These are phyloP conservation scores for Colletotrichum filicis DNA, from an alignment of 2,329 filamentous ascomycete species.

Conservation along the genomic window DNA sequence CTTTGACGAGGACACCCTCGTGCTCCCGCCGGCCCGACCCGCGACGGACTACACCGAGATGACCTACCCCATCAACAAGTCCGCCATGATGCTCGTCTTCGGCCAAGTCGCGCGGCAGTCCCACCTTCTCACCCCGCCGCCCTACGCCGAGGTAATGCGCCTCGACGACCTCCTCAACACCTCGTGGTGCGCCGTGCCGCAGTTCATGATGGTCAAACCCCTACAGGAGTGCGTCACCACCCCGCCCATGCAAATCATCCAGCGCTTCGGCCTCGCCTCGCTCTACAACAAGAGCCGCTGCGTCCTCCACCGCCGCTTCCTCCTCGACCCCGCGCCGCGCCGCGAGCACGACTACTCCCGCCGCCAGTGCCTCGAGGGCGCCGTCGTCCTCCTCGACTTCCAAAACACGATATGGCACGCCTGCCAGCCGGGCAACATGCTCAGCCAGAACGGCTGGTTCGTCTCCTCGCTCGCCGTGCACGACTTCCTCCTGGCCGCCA, in stretches of 20 bases:
- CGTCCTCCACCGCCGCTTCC: slow-evolving; percentile 65
- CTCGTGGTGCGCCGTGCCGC: slow-evolving; percentile 57
- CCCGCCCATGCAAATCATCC: slow-evolving; percentile 57
- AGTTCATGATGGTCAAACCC: slow-evolving; percentile 59
- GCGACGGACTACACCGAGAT: slow-evolving; percentile 68
- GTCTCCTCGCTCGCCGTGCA: slow-evolving; percentile 67
- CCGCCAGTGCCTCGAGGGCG: slow-evolving; percentile 60
- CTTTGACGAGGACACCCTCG: slow-evolving; percentile 65
- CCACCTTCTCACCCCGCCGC: slow-evolving; percentile 58
- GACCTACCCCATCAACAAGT: slow-evolving; percentile 65
- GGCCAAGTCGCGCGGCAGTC: slow-evolving; percentile 61
- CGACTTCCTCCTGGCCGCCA: slow-evolving; percentile 70
- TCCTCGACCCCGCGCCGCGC: slow-evolving; percentile 54
- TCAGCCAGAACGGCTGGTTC: slow-evolving; percentile 66
- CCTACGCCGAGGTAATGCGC: slow-evolving; percentile 60
- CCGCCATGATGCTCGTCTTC: slow-evolving; percentile 58
- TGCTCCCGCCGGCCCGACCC: slow-evolving; percentile 67
- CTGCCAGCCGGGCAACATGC: slow-evolving; percentile 62
- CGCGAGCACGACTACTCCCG: slow-evolving; percentile 64
- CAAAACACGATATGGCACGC: slow-evolving; percentile 61
- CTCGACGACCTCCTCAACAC: slow-evolving; percentile 59
- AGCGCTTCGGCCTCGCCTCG: slow-evolving; percentile 63
- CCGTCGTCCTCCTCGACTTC: slow-evolving; percentile 57
- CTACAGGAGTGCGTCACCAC: slow-evolving; percentile 62
- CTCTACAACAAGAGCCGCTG: slow-evolving; percentile 67